Evolutionary conservation across 495 filamentous ascomycete species (phyloP), one percentile per base, ranked within the genome.

Genomic region (Filosporella fistucella): DNA sequence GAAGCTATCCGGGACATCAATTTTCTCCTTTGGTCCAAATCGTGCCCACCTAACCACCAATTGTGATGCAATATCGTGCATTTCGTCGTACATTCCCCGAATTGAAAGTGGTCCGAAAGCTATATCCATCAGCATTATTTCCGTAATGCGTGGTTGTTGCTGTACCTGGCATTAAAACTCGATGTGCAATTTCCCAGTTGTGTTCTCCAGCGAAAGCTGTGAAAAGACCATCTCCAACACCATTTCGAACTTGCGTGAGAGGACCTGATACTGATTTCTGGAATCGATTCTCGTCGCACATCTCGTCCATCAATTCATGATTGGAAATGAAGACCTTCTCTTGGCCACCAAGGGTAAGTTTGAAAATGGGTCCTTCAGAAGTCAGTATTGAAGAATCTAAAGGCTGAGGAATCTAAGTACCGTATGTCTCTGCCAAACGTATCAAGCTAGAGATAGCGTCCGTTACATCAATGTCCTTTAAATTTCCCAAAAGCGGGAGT

Each of bases 21-120:
- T 86, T 14, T 71, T 64, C 14, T 70, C 52, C 2, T 66, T 55
- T 0, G 77, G 61, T 0, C 85, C 86, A 49, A 77, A 71, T 22
- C 85, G 76, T 13, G 81, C 84, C 82, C 84, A 90, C 63, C 89
- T 89, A 52, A 87, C 70, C 9, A 76, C 72, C n/a, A 90, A 66
- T 49, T 91, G 85, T 0, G 65, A 66, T 0, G 81, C 73, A 38
- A 89, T 78, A 56, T 89, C 86, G 47, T 84, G 79, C 85, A 90
- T 89, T 45, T 84, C 81, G 47, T 75, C 67, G 54, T 84, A 88
- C 85, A 89, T 89, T 40, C 60, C 67, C 52, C 76, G 74, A 55
- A 93, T 83, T 8, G 76, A 68, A 24, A 86, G 53, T 2, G 87
- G 86, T 0, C 85, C 86, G 61, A 93, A 88, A 3, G 80, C 84